These are phyloP conservation scores for Lentinula detonsa DNA, from an alignment of 768 basidiomycete species.

Conservation along the genomic window DNA sequence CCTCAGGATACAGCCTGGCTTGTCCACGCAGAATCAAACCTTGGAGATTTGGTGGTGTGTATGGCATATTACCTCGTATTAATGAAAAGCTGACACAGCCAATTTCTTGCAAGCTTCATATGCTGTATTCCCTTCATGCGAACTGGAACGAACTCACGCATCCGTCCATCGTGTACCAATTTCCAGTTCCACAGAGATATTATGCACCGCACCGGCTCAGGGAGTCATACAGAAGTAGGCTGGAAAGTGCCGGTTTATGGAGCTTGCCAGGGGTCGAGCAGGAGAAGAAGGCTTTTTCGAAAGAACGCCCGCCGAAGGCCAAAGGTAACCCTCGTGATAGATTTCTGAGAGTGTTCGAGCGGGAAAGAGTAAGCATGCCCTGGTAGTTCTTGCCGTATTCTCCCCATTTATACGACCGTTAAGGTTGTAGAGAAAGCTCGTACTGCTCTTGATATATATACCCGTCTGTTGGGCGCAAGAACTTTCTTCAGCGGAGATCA, in stretches of 20 bases:
- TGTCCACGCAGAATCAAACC: constrained; percentile 56
- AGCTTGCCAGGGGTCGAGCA: constrained; percentile 33
- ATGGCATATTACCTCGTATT: not conserved
- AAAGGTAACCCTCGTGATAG: constrained; percentile 19
- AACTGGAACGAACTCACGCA: constrained; percentile 61
- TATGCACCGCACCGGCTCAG: constrained; percentile 66
- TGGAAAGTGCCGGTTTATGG: constrained; percentile 67
- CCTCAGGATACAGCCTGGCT: constrained; percentile 57
- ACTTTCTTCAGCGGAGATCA: constrained; percentile 45
- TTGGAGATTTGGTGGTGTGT: constrained; percentile 71
- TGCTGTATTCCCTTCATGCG: constrained; percentile 51
- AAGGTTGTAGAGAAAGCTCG: constrained; percentile 60
- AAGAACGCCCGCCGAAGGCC: constrained; percentile 22
- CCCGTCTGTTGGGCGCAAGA: constrained; percentile 44
- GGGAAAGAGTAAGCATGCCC: constrained; percentile 45
- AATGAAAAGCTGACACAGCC: not conserved
- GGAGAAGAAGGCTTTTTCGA: constrained; percentile 34
- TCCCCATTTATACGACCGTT: not conserved
- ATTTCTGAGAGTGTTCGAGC: constrained; percentile 53
- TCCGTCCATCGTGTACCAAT: constrained; percentile 47
- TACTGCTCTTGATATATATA: constrained; percentile 50
- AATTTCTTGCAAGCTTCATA: constrained; percentile 42
- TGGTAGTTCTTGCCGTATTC: not conserved
- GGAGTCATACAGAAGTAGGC: constrained; percentile 43
- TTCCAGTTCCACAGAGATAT: constrained; percentile 66